Conservation (phyloP, 371 early-diverging fungal genomes). For the Batrachochytrium dendrobatidis region DNA sequence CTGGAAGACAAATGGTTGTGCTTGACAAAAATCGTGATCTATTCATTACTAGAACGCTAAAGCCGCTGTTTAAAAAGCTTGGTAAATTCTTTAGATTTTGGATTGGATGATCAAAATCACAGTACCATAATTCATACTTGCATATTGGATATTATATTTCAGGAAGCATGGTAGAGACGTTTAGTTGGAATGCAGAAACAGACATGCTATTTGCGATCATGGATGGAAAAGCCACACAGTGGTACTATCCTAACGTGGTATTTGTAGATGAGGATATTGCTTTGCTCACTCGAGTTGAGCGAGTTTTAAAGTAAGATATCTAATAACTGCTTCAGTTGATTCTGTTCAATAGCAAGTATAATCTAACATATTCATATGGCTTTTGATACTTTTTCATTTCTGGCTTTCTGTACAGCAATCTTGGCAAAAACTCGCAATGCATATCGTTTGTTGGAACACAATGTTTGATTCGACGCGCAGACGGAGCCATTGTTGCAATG, state of each 20-base stretch:
- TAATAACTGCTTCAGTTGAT: constrained; percentile 2
- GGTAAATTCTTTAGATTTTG: constrained; percentile 14
- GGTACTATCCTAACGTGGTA: constrained; percentile 46
- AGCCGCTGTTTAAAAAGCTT: constrained; percentile 31
- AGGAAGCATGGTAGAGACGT: constrained; percentile 47
- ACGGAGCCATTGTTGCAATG: constrained; percentile 40
- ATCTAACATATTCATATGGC: too few relatives aligned
- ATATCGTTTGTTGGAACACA: constrained; percentile 36
- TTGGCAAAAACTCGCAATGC: constrained; percentile 44
- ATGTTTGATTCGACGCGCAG: constrained; percentile 39
- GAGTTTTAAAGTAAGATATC: constrained; percentile 30
- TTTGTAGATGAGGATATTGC: constrained; percentile 49
- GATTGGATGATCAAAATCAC: neutral
- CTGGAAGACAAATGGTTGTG: constrained; percentile 35
- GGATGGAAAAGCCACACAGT: constrained; percentile 40
- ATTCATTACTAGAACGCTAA: constrained; percentile 31
- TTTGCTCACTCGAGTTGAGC: constrained; percentile 32
- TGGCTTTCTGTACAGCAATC: constrained; percentile 15
- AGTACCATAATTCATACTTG: neutral
- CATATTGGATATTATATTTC: neutral
- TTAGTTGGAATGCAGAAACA: constrained; percentile 43
- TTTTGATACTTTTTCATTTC: too few relatives aligned
- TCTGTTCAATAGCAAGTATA: too few relatives aligned
- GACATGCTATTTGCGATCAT: constrained; percentile 38
- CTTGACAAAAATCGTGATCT: constrained; percentile 48